phyloP scores from a whole-genome alignment of 306 rosid species.

The Cercis canadensis region DNA sequence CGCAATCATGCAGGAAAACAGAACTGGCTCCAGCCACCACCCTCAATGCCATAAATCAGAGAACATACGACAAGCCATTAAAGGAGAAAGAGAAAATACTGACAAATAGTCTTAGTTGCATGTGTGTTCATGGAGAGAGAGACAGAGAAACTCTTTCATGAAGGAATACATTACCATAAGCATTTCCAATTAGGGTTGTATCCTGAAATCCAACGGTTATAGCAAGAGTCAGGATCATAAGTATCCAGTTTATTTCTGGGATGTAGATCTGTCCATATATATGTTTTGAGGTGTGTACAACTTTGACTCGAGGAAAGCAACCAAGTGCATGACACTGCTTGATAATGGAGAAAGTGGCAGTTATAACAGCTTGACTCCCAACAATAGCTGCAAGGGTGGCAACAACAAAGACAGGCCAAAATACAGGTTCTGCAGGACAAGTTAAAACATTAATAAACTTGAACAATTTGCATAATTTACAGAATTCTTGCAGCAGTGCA shows the following conservation, averaged over 20 bases:
- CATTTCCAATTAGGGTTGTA: slow-evolving; percentile 82
- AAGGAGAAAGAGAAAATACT: neutral
- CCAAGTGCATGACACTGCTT: slow-evolving; percentile 94
- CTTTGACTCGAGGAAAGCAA: slow-evolving; percentile 92
- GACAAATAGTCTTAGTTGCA: neutral
- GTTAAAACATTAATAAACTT: slow-evolving; percentile 36
- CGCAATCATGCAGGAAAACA: slow-evolving; percentile 20
- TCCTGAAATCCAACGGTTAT: slow-evolving; percentile 84
- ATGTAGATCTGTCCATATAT: slow-evolving; percentile 84
- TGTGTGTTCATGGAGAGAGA: neutral
- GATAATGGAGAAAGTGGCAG: slow-evolving; percentile 86
- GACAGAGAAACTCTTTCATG: neutral
- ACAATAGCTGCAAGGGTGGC: slow-evolving; percentile 89
- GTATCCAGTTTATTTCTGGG: slow-evolving; percentile 94
- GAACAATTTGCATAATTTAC: slow-evolving; percentile 15
- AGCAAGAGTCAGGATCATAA: slow-evolving; percentile 85
- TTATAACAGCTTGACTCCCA: slow-evolving; percentile 92
- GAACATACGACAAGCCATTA: slow-evolving; percentile 8
- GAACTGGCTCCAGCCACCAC: slow-evolving; percentile 21
- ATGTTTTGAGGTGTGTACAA: slow-evolving; percentile 85
- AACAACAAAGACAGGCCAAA: slow-evolving; percentile 83
- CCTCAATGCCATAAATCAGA: neutral
- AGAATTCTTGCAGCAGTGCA: slow-evolving; percentile 15
- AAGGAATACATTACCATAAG: slow-evolving; percentile 65
- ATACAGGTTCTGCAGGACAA: slow-evolving; percentile 62